phyloP scores from a whole-genome alignment of 495 filamentous ascomycete genomes.

The Clohesyomyces aquaticus region DNA sequence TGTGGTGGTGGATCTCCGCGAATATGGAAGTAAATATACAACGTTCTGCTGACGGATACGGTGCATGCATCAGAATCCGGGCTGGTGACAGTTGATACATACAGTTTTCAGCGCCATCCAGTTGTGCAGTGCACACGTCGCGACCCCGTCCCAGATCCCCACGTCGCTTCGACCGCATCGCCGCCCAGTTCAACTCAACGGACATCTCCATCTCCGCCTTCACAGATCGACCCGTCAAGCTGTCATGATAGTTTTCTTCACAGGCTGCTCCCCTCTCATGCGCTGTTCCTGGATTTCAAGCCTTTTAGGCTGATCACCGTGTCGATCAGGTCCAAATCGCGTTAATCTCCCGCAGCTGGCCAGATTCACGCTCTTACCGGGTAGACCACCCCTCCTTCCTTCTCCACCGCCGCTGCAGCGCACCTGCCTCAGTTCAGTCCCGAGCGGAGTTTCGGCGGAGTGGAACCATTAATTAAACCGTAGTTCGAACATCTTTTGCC shows the following conservation, averaged over 20 bases:
- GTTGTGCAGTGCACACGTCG: too few relatives aligned
- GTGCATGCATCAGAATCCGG: too few relatives aligned
- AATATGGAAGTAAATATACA: too few relatives aligned
- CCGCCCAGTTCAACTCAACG: too few relatives aligned
- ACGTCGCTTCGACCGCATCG: too few relatives aligned
- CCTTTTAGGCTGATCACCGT: slow-evolving; percentile 30
- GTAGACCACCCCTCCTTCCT: slow-evolving; percentile 8
- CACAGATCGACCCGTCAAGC: not conserved
- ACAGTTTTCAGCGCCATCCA: too few relatives aligned
- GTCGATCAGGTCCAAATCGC: slow-evolving; percentile 22
- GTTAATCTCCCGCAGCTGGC: slow-evolving; percentile 21
- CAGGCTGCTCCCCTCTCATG: not conserved
- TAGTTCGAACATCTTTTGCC: not conserved
- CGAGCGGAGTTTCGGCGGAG: slow-evolving; percentile 22
- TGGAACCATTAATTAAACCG: slow-evolving; percentile 17
- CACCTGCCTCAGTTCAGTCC: slow-evolving; percentile 21
- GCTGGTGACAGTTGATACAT: too few relatives aligned
- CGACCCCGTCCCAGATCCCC: too few relatives aligned
- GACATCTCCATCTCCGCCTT: too few relatives aligned
- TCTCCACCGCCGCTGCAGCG: slow-evolving; percentile 17
- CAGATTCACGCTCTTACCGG: slow-evolving; percentile 12
- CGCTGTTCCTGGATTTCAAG: slow-evolving; percentile 2
- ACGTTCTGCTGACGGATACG: too few relatives aligned
- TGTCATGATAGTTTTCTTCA: not conserved
- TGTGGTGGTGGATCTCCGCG: too few relatives aligned